Evolutionary conservation across 2,329 filamentous ascomycete species (phyloP).

Genomic region (Parascedosporium putredinis): DNA sequence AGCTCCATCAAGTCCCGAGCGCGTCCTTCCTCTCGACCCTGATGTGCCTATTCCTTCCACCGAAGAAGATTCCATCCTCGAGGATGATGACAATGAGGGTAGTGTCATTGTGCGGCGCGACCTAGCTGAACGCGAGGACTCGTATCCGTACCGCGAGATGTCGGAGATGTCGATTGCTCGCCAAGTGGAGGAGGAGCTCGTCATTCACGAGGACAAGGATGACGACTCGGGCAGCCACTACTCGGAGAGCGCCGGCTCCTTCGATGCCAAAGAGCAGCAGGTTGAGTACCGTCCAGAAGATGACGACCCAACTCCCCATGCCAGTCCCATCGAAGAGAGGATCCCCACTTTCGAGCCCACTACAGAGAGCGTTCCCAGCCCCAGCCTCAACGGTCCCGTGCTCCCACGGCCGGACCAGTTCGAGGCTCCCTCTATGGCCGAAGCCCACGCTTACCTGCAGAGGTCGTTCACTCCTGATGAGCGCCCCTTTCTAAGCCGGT

Average conservation of each 20-base stretch:
- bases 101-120: constrained; percentile 62
- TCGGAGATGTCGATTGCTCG: constrained; percentile 17
- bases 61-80: constrained; percentile 51
- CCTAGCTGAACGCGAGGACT: constrained; percentile 46
- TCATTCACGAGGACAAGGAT: constrained; percentile 39
- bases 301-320: constrained; percentile 19
- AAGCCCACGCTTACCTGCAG: constrained; percentile 25
- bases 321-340: constrained; percentile 6
- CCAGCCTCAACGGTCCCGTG: constrained; percentile 19
- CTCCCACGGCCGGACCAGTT: constrained; percentile 12
- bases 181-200: constrained; percentile 36
- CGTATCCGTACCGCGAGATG: constrained; percentile 13
- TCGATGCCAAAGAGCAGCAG: constrained; percentile 16
- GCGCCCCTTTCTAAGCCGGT: constrained; percentile 42
- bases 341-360: constrained; percentile 1
- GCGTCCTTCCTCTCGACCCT: constrained; percentile 61
- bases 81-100: constrained; percentile 38
- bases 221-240: constrained; percentile 23
- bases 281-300: constrained; percentile 15
- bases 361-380: constrained; percentile 10
- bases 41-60: constrained; percentile 84
- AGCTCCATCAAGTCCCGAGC: constrained; percentile 47
- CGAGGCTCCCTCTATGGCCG: constrained; percentile 23
- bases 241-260: constrained; percentile 17
- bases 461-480: constrained; percentile 40